Conservation (phyloP, 176 grass and related monocot genomes). For the Oryza punctata region DNA sequence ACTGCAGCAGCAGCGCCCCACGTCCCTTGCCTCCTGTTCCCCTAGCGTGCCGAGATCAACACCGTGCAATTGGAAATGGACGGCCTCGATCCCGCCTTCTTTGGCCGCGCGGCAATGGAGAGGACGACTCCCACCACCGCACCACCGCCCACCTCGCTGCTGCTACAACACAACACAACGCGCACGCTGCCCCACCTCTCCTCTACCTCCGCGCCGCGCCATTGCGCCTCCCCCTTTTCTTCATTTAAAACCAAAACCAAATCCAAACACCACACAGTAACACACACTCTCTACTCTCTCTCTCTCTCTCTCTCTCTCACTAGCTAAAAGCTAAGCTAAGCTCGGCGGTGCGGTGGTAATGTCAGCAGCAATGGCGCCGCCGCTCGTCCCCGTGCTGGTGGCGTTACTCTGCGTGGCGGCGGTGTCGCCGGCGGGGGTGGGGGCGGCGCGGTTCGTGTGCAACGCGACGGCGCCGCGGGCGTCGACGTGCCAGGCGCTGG, state of each 20-base stretch:
- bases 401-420: neutral
- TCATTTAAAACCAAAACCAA: conserved; percentile 31
- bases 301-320: neutral
- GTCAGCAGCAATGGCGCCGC: conserved; percentile 8
- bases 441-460: conserved; percentile 68
- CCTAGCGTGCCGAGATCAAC: neutral
- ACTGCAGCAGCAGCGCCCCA: no score
- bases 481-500: conserved; percentile 68
- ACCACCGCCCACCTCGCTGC: conserved; percentile 40
- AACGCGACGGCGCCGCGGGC: conserved; percentile 44
- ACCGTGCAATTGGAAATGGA: neutral
- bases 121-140: neutral
- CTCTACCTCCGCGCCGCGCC: conserved; percentile 57
- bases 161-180: neutral
- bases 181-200: conserved; percentile 46
- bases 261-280: conserved; percentile 11
- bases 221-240: conserved; percentile 12
- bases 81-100: neutral
- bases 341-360: neutral
- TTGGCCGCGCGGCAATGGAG: conserved; percentile 15
- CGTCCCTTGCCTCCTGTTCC: neutral
- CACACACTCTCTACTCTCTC: neutral
- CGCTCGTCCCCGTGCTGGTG: neutral
- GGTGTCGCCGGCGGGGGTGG: neutral
- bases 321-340: neutral